Evolutionary conservation across 345 rosid genomes (phyloP).

Genomic region (Bretschneidera sinensis): DNA sequence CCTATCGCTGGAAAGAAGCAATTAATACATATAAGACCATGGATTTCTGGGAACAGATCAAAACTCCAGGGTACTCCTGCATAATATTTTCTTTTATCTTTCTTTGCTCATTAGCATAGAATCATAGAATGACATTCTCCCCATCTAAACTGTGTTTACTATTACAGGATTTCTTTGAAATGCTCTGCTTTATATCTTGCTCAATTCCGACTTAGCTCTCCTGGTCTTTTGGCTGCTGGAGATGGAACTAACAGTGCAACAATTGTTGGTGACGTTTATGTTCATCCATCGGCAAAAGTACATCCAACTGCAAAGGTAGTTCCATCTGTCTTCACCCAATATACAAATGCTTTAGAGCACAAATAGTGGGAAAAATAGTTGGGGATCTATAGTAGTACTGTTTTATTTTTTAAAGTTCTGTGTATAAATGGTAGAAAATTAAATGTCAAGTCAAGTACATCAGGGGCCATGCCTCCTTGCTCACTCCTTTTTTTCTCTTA

Average conservation of each 20-base stretch:
- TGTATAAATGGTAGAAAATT: no score
- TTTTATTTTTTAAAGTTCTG: no score
- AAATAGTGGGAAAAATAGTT: no score
- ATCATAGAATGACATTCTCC: background rate
- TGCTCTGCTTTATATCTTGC: slow-evolving; percentile 73
- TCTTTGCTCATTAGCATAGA: background rate
- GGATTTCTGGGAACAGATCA: slow-evolving; percentile 92
- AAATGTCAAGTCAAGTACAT: no score
- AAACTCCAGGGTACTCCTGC: slow-evolving; percentile 63
- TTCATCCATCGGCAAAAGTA: slow-evolving; percentile 82
- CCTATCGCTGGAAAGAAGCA: slow-evolving; percentile 90
- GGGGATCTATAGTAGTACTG: no score
- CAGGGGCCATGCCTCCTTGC: no score
- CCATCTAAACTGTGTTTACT: slow-evolving; percentile 7
- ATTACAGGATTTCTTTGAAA: slow-evolving; percentile 54
- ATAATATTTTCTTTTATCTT: slow-evolving; percentile 10
- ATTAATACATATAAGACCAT: slow-evolving; percentile 61
- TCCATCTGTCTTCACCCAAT: background rate
- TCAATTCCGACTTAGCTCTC: slow-evolving; percentile 46
- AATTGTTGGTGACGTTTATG: slow-evolving; percentile 63
- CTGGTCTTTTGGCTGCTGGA: slow-evolving; percentile 56
- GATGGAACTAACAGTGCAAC: slow-evolving; percentile 47
- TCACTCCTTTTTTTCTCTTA: no score
- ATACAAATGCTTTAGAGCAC: no score
- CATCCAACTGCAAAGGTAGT: slow-evolving; percentile 83